Evolutionary conservation across 2,329 filamentous ascomycete genomes (phyloP), one percentile per base, ranked within the genome.

Genomic region (Madurella fahalii): DNA sequence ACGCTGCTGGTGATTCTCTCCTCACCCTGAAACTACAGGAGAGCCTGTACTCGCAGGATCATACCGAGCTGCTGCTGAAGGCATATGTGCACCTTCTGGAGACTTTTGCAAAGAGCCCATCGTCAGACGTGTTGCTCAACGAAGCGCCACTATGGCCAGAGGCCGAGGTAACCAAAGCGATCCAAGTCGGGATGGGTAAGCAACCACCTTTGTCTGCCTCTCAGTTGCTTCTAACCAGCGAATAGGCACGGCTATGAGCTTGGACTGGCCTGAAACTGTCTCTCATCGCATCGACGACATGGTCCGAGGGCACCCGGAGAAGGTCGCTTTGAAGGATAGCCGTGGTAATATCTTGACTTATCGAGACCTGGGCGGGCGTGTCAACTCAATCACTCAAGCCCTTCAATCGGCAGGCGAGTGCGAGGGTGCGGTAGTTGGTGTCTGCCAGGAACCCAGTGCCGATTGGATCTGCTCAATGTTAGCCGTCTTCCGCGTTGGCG

Each of bases 401-500:
- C 25, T 25, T 4, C 25, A 4, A 25, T 25, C 25, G 7, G 25
- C 25, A 25, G 25, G 7, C 7, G 25, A 25, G 25, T 25, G 25
- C 25, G 25, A 25, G 25, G n/a, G 15, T 17, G 4, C 13, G 8
- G 8, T 15, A 4, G 47, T 52, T 9, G 39, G 18, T 8, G 46
- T 58, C n/a, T 54, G 52, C 50, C 51, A 52, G 4, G 54, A 68
- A 2, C 63, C 73, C 0, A 60, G 58, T 0, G 39, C 56, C 0
- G 63, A 71, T 52, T 69, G 60, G 63, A 52, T 71, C 15, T 59
- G 45, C 25, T 66, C 65, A 1, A 53, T 73, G 50, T 61, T 72
- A 0, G 73, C 68, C 7, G 71, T 73, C 45, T 54, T 65, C 57
- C 56, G 61, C 2, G 20, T 70, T 16, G 71, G 71, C 1, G 65